Evolutionary conservation across 345 rosid genomes (phyloP).

Genomic region (Schrenkiella parvula): DNA sequence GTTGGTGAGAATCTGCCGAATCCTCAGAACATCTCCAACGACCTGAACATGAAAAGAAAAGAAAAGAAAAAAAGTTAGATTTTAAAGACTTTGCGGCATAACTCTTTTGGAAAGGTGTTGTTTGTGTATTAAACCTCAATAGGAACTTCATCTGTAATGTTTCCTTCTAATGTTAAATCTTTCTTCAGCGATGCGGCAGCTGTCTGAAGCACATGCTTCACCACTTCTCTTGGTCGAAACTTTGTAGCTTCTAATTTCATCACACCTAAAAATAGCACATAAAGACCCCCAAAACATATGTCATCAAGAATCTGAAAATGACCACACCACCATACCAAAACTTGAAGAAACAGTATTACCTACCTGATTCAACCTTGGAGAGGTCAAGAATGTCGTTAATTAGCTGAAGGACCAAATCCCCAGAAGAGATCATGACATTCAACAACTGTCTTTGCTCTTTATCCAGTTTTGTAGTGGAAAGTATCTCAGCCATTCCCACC

Average conservation of each 20-base stretch:
- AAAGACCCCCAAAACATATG: background rate
- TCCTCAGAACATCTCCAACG: slow-evolving; percentile 91
- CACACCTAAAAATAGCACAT: slow-evolving; percentile 41
- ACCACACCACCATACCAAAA: background rate
- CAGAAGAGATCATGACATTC: slow-evolving; percentile 94
- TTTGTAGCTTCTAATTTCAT: slow-evolving; percentile 97
- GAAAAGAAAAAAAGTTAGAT: background rate
- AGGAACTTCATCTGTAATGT: slow-evolving; percentile 82
- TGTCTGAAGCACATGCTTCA: slow-evolving; percentile 91
- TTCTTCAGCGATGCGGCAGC: slow-evolving; percentile 90
- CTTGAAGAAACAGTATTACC: background rate
- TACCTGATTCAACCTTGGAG: slow-evolving; percentile 97
- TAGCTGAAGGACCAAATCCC: slow-evolving; percentile 92
- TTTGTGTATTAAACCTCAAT: slow-evolving; percentile 49
- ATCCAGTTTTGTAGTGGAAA: slow-evolving; percentile 67
- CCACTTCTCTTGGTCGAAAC: slow-evolving; percentile 90
- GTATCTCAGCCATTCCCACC: slow-evolving; percentile 98
- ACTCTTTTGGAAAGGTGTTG: background rate
- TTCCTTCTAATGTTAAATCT: slow-evolving; percentile 74
- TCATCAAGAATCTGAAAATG: slow-evolving; percentile 7
- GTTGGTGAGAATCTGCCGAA: slow-evolving; percentile 94
- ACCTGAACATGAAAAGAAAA: slow-evolving; percentile 51
- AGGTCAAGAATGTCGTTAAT: slow-evolving; percentile 96
- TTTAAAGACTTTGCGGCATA: background rate
- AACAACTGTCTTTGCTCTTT: slow-evolving; percentile 68